Evolutionary conservation across 805 yeast genomes (phyloP).

Genomic region (Saturnispora diversa): DNA sequence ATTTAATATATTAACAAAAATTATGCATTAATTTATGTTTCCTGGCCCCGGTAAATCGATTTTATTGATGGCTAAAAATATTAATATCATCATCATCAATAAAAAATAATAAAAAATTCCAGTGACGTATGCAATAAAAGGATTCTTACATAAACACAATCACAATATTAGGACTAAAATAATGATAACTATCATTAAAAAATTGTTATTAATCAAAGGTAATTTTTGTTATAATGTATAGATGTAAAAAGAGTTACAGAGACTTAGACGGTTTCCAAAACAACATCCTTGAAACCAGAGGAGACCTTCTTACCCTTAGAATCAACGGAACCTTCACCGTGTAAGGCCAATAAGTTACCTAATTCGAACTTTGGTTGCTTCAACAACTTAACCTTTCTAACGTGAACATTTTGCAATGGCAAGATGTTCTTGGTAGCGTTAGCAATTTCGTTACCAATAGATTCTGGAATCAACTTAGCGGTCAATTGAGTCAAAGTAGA

Average conservation of each 20-base stretch:
- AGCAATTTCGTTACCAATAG: slow-evolving; percentile 97
- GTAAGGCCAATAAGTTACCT: slow-evolving; percentile 91
- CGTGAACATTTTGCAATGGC: slow-evolving; percentile 98
- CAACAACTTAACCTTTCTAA: slow-evolving; percentile 97
- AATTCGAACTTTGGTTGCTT: slow-evolving; percentile 98
- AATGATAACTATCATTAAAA: slow-evolving; percentile 5
- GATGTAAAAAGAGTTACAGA: slow-evolving; percentile 9
- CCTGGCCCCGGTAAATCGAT: too few relatives aligned
- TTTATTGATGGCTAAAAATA: too few relatives aligned
- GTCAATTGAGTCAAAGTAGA: slow-evolving; percentile 95
- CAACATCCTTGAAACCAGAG: slow-evolving; percentile 95
- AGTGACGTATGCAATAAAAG: too few relatives aligned
- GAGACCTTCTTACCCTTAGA: slow-evolving; percentile 97
- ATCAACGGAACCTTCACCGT: slow-evolving; percentile 91
- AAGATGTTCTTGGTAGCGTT: slow-evolving; percentile 89
- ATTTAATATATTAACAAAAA: too few relatives aligned
- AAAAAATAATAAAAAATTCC: too few relatives aligned
- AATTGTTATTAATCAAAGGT: slow-evolving; percentile 9
- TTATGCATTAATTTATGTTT: too few relatives aligned
- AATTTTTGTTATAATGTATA: slow-evolving; percentile 11
- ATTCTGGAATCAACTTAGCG: slow-evolving; percentile 96
- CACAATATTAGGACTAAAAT: too few relatives aligned
- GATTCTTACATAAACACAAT: too few relatives aligned
- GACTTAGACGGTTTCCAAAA: slow-evolving; percentile 89
- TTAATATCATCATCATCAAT: too few relatives aligned